Base-by-base conservation (phyloP, 2,329 filamentous ascomycete genomes). In the Ceratocystis colombiana region DNA sequence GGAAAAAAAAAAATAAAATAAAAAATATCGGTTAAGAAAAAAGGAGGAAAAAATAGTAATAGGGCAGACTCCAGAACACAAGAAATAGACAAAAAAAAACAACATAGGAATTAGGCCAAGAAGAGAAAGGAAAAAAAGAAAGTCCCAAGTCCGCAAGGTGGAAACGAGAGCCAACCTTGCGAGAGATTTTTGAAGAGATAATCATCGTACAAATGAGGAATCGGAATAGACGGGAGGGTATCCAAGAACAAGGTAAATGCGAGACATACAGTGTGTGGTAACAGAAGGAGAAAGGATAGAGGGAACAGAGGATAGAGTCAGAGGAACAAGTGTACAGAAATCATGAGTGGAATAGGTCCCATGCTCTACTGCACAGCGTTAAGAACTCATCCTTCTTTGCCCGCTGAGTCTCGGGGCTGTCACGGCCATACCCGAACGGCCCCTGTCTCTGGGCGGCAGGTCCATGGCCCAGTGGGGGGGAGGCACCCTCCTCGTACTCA, bases 331-430 rank as follows among this genome's bases (percentile, higher is more conserved):
- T 15, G 28, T 30, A 20, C 28, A 33, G 28, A 33, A 62, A 65
- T 84, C 78, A 96, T 69, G 91, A 96, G 79, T 97, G 94, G 76
- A 97, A 96, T 33, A 99, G 77, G 77, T 99, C 94, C 94, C 94
- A 99, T 7, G 94, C 94, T 72, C 90, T 82, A 71, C 90, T 86
- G 74, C 93, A 96, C 62, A 97, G 78, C 66, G 83, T 80, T 70
- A 99, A 79, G 73, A 99, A 99, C 74, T 96, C 90, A 55, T 96
- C 91, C 74, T 91, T 91, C 84, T 97, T 97, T 73, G 84, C 87
- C 71, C 84, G 82, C 74, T 90, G 87, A 5, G 86, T 90, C 71
- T 94, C 91, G 6, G 89, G 90, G 70, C 86, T 92, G 73, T 94
- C 91, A 68, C 89, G 81, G 46, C 89, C 89, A 66, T 89, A 88